Percentiles rank a stretch among this genome's conserved stretches.
Conservation (phyloP, 2,329 filamentous ascomycete genomes). For the Colletotrichum liaoningense region DNA sequence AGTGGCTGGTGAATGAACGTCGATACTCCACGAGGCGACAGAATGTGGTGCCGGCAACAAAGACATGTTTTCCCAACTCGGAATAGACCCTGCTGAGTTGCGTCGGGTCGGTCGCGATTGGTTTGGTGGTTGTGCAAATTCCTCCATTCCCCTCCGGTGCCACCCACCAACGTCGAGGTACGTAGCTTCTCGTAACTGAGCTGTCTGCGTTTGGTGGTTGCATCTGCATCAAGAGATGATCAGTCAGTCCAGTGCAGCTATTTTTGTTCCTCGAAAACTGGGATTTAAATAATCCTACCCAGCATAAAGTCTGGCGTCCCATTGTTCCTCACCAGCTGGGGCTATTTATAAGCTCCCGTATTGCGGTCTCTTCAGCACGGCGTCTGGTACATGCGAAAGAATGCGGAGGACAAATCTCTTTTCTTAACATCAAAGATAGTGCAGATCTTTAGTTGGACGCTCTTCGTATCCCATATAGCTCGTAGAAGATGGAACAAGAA, state of each 20-base stretch:
- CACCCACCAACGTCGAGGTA: background rate
- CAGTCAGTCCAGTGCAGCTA: background rate
- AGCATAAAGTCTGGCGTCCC: background rate
- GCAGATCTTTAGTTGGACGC: background rate
- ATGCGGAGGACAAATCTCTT: background rate
- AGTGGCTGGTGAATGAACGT: conserved; percentile 3
- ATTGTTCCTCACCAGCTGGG: background rate
- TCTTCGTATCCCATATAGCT: background rate
- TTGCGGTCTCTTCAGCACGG: conserved; percentile 4
- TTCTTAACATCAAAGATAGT: background rate
- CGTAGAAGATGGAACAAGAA: background rate
- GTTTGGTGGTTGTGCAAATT: background rate
- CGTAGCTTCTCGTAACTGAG: background rate
- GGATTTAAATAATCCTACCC: background rate
- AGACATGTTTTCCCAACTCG: background rate
- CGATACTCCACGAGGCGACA: conserved; percentile 1
- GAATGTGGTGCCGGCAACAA: conserved; percentile 11
- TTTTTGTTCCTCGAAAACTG: background rate
- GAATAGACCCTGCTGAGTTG: background rate
- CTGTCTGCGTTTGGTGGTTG: conserved; percentile 4
- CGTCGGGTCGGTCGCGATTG: background rate
- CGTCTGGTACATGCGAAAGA: background rate
- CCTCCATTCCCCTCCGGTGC: background rate
- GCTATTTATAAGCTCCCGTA: conserved; percentile 17
- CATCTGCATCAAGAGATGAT: background rate